phyloP scores from a whole-genome alignment of 2,329 filamentous ascomycete species.

The Aureobasidium lini region DNA sequence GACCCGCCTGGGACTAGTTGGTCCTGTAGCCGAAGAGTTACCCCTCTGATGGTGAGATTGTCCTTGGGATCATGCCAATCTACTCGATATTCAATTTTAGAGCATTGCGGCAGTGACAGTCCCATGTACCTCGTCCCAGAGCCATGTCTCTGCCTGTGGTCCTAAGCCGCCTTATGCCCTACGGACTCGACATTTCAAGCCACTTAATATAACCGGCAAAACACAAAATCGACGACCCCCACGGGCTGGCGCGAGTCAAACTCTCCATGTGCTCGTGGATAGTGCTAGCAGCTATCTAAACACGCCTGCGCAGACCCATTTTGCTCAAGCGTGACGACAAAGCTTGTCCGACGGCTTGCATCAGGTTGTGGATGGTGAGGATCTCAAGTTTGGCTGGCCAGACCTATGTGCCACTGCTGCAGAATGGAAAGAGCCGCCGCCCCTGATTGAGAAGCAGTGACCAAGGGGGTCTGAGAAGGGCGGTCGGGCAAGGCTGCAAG shows the following conservation, averaged over 20 bases:
- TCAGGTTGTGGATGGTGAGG: neutral
- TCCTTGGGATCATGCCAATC: neutral
- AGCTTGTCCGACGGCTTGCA: slow-evolving; percentile 6
- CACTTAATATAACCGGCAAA: slow-evolving; percentile 10
- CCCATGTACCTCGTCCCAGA: slow-evolving; percentile 7
- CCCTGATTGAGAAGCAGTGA: slow-evolving; percentile 12
- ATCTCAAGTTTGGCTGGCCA: neutral
- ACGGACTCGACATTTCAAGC: slow-evolving; percentile 6
- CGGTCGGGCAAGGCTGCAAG: neutral
- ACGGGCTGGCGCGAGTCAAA: neutral
- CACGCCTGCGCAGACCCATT: neutral
- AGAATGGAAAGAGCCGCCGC: neutral
- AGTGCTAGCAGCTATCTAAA: neutral
- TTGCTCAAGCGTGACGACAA: neutral
- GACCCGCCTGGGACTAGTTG: neutral
- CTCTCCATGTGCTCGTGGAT: neutral
- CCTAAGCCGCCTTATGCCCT: slow-evolving; percentile 2
- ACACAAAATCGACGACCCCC: neutral
- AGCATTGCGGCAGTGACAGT: neutral
- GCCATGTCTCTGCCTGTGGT: neutral
- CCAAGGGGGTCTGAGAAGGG: neutral
- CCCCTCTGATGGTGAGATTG: neutral
- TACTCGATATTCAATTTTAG: neutral
- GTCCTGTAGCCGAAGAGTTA: neutral
- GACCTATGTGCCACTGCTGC: neutral